phyloP scores from a whole-genome alignment of 176 grass and related monocot genomes.

The bread wheat (Triticum aestivum) region DNA sequence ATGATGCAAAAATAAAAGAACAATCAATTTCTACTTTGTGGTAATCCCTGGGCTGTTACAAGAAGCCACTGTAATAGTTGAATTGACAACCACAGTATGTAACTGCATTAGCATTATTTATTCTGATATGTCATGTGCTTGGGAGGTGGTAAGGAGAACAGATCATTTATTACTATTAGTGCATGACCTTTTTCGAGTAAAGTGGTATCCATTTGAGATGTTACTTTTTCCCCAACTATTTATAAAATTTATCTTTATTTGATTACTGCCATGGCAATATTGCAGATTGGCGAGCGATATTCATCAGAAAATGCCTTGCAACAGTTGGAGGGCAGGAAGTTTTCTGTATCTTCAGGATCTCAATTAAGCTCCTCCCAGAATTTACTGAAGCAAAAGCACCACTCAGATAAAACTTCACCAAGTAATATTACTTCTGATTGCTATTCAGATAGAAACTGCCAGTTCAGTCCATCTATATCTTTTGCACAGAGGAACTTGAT shows the following conservation, averaged over 20 bases:
- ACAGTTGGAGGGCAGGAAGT: conserved; percentile 48
- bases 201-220: background rate
- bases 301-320: conserved; percentile 45
- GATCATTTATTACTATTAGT: background rate
- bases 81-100: background rate
- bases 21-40: too few relatives aligned
- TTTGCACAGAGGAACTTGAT: conserved; percentile 38
- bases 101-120: background rate
- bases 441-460: conserved; percentile 42
- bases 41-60: too few relatives aligned
- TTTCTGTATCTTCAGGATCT: conserved; percentile 42
- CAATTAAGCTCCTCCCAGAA: conserved; percentile 41
- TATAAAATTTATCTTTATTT: background rate
- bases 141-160: background rate
- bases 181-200: background rate
- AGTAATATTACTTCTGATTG: conserved; percentile 70
- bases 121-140: conserved; percentile 7
- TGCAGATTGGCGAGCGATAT: conserved; percentile 58
- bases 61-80: conserved; percentile 17
- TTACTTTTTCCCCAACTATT: background rate
- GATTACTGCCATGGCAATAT: conserved; percentile 22
- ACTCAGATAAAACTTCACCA: conserved; percentile 55
- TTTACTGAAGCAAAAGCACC: conserved; percentile 44
- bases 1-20: too few relatives aligned
- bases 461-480: conserved; percentile 46